A percentile compares a stretch with the other conserved stretches of the same genome.
phyloP scores from a whole-genome alignment of 2,329 filamentous ascomycete species.

The Venturia oleaginea region DNA sequence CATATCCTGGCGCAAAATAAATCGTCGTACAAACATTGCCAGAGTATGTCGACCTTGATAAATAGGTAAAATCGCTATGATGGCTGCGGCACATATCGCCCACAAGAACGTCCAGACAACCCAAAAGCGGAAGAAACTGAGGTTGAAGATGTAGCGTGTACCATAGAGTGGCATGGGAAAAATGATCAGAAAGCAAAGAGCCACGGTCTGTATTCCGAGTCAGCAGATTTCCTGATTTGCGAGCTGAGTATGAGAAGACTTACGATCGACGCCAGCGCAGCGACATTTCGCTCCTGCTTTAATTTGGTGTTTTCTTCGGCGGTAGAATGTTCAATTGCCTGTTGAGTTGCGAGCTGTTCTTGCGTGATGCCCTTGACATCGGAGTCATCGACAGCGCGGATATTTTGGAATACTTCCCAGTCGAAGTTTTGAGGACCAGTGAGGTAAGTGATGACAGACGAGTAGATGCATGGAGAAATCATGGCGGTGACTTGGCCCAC shows the following conservation, averaged over 20 bases:
- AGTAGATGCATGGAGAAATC: conserved; percentile 19
- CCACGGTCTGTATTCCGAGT: not conserved
- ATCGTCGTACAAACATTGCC: conserved; percentile 1
- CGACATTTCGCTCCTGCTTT: not conserved
- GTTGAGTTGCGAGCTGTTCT: conserved; percentile 10
- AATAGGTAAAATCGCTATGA: not conserved
- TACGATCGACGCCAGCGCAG: not conserved
- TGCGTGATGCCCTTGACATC: conserved; percentile 11
- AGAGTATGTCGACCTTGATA: conserved; percentile 6
- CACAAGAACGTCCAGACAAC: conserved; percentile 6
- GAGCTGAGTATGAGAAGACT: not conserved
- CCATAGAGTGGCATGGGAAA: conserved; percentile 13
- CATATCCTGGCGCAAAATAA: not conserved
- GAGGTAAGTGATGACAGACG: conserved; percentile 18
- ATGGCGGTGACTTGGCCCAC: conserved; percentile 18
- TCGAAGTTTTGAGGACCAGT: conserved; percentile 20
- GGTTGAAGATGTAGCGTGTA: conserved; percentile 9
- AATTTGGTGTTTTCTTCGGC: not conserved
- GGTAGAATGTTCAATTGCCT: not conserved
- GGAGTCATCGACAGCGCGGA: conserved; percentile 10
- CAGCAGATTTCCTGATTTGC: not conserved
- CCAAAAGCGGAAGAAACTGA: conserved; percentile 10
- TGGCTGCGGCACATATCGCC: conserved; percentile 1
- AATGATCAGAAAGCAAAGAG: not conserved
- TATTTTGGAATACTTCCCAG: conserved; percentile 18